Conservation (phyloP, 345 rosid species). For the Erodium maritimum region DNA sequence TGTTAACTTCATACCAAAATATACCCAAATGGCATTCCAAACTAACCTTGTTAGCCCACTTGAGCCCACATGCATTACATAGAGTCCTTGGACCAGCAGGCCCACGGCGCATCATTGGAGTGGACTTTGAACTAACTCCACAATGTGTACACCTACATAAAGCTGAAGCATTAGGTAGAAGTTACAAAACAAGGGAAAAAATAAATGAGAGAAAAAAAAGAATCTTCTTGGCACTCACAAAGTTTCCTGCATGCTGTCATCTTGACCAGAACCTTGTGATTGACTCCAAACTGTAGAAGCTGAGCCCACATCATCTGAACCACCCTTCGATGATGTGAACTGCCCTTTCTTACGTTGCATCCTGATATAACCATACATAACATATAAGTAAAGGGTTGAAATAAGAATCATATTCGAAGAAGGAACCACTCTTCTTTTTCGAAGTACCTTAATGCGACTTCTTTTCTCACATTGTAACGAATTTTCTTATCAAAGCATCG, state of each 20-base stretch:
- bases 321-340: slow-evolving; percentile 24
- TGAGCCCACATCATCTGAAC: slow-evolving; percentile 22
- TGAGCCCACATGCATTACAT: slow-evolving; percentile 40
- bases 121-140: slow-evolving; percentile 27
- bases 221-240: slow-evolving; percentile 14
- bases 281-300: slow-evolving; percentile 20
- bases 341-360: slow-evolving; percentile 43
- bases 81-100: slow-evolving; percentile 32
- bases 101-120: slow-evolving; percentile 44
- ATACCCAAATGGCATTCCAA: not conserved
- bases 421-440: not conserved
- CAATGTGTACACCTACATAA: slow-evolving; percentile 27
- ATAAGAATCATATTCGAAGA: not conserved
- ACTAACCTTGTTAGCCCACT: slow-evolving; percentile 34
- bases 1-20: no score
- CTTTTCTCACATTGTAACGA: slow-evolving; percentile 29
- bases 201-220: not conserved
- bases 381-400: not conserved
- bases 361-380: slow-evolving; percentile 14
- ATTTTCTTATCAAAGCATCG: slow-evolving; percentile 38
- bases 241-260: slow-evolving; percentile 25
- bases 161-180: not conserved
- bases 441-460: slow-evolving; percentile 32
- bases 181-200: not conserved
- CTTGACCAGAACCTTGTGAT: slow-evolving; percentile 21